Percentiles rank a stretch among this genome's conserved stretches.
Evolutionary conservation across 1,139 yeast genomes (phyloP).

Genomic region (Protomyces lactucae-debilis): DNA sequence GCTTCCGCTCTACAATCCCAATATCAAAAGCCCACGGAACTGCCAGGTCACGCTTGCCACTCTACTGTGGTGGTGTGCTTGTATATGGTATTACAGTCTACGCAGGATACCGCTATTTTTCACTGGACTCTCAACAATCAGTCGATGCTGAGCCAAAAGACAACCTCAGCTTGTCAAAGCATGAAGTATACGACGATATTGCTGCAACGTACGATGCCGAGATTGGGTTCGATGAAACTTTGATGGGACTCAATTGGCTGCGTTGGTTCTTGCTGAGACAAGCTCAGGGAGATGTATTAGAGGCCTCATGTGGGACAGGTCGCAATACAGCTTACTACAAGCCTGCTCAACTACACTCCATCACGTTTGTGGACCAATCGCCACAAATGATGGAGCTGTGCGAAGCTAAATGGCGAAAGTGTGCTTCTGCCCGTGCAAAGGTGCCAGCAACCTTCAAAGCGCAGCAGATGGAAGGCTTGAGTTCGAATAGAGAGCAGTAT

Average conservation of each 20-base stretch:
- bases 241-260: constrained; percentile 74
- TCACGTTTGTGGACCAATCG: constrained; percentile 83
- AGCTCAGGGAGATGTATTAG: constrained; percentile 53
- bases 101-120: neutral
- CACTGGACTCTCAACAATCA: neutral
- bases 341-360: constrained; percentile 56
- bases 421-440: constrained; percentile 48
- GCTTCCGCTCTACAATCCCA: neutral
- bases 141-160: neutral
- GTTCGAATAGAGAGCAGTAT: constrained; percentile 49
- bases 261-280: constrained; percentile 80
- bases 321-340: constrained; percentile 75
- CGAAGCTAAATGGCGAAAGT: neutral
- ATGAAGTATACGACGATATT: constrained; percentile 53
- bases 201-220: constrained; percentile 79
- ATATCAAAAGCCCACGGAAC: neutral
- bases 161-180: neutral
- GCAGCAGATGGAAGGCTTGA: constrained; percentile 84
- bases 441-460: constrained; percentile 65
- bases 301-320: constrained; percentile 95
- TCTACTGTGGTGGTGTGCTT: constrained; percentile 9
- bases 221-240: constrained; percentile 79
- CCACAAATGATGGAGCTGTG: constrained; percentile 80
- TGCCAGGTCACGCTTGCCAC: constrained; percentile 3
- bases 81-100: constrained; percentile 17